A percentile compares a stretch with the other conserved stretches of the same genome.
phyloP scores from a whole-genome alignment of 1,284 basidiomycete species.

The Ceratobasidium sp. region DNA sequence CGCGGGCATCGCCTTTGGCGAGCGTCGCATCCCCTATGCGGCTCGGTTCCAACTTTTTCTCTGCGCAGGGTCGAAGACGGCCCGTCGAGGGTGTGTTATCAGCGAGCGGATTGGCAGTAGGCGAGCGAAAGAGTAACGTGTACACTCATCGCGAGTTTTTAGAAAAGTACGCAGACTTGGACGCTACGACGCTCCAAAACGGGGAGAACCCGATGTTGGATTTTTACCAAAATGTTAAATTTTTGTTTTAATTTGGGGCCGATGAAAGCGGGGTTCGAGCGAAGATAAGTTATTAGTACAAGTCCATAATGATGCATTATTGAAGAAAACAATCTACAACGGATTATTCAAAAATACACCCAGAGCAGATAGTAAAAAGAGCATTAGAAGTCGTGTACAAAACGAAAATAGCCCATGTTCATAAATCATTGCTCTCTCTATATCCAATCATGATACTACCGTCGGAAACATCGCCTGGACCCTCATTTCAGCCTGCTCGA shows the following conservation, averaged over 20 bases:
- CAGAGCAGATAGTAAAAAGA: not conserved
- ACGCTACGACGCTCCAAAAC: conserved; percentile 74
- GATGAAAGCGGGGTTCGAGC: not conserved
- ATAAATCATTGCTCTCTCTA: conserved; percentile 3
- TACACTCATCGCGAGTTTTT: conserved; percentile 89
- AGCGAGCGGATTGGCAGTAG: conserved; percentile 81
- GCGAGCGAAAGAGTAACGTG: conserved; percentile 81
- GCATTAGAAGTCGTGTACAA: conserved; percentile 18
- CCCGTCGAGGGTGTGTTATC: conserved; percentile 76
- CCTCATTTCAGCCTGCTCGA: conserved; percentile 76
- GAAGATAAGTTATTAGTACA: conserved; percentile 8
- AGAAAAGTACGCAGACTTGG: conserved; percentile 81
- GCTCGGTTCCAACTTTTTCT: conserved; percentile 76
- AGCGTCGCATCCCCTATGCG: conserved; percentile 66
- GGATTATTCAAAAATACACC: conserved; percentile 33
- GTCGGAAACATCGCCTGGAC: conserved; percentile 70
- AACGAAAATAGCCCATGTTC: conserved; percentile 2
- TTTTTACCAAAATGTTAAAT: conserved; percentile 91
- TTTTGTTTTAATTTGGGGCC: conserved; percentile 71
- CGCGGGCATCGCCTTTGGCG: conserved; percentile 66
- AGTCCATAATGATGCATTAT: conserved; percentile 23
- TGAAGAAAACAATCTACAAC: conserved; percentile 26
- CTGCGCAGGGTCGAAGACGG: conserved; percentile 69
- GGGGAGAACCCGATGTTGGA: conserved; percentile 90
- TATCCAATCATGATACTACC: not conserved